A percentile compares a stretch with the other conserved stretches of the same genome.
Conservation (phyloP, 768 basidiomycete species). For the Chalciporus chontae region DNA sequence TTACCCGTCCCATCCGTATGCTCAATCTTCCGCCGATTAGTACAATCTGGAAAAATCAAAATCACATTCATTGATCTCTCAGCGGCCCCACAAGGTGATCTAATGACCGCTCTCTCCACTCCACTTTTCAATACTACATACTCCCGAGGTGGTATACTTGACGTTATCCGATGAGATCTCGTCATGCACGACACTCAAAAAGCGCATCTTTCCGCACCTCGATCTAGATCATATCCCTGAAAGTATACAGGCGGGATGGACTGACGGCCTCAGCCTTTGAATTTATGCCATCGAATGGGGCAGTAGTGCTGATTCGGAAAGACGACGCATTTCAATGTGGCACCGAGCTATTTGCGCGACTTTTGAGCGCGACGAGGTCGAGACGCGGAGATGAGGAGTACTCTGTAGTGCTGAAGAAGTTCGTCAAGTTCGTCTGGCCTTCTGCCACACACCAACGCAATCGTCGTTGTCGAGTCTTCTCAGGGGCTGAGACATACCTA, state of each 20-base stretch:
- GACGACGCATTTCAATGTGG: conserved; percentile 2
- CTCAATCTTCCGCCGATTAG: too few species aligned
- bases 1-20: too few species aligned
- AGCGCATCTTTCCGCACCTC: conserved; percentile 34
- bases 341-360: not conserved
- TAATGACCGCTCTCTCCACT: conserved; percentile 14
- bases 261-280: conserved; percentile 30
- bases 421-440: too few species aligned
- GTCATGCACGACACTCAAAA: conserved; percentile 22
- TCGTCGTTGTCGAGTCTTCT: too few species aligned
- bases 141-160: conserved; percentile 28
- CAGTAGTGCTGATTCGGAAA: conserved; percentile 4
- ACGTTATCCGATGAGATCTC: conserved; percentile 13
- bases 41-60: conserved; percentile 12
- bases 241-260: conserved; percentile 25
- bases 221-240: conserved; percentile 37
- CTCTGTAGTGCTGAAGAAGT: too few species aligned
- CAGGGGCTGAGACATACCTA: too few species aligned
- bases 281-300: conserved; percentile 24
- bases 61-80: conserved; percentile 30
- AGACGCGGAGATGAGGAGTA: too few species aligned
- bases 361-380: too few species aligned
- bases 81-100: conserved; percentile 18
- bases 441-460: too few species aligned
- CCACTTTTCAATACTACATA: conserved; percentile 10